Percentiles rank a stretch among this genome's conserved stretches.
phyloP scores from a whole-genome alignment of 129 eudicot genomes.

The Escallonia rubra region DNA sequence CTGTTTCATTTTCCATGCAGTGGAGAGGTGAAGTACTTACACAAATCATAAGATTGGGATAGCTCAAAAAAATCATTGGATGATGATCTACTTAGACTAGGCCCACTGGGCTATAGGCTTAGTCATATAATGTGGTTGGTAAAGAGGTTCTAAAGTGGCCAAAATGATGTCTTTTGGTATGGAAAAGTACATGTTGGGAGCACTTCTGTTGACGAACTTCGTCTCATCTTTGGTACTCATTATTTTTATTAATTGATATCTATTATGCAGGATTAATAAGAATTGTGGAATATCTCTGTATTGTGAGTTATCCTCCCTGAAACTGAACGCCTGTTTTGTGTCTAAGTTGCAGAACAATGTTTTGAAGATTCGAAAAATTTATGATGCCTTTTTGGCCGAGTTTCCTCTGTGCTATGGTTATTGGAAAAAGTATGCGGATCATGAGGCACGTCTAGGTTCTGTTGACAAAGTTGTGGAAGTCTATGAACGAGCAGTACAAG shows the following conservation, averaged over 20 bases:
- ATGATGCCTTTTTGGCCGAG: conserved; percentile 87
- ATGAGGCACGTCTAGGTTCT: conserved; percentile 81
- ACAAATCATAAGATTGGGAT: too few relatives aligned
- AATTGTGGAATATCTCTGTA: too few relatives aligned
- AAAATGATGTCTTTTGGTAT: background rate
- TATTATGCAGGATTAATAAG: too few relatives aligned
- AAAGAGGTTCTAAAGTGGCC: background rate
- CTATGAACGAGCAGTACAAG: conserved; percentile 91
- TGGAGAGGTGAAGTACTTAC: too few relatives aligned
- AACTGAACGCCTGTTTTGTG: background rate
- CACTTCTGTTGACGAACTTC: too few relatives aligned
- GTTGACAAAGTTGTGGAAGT: conserved; percentile 94
- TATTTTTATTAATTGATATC: too few relatives aligned
- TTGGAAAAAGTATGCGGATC: conserved; percentile 99
- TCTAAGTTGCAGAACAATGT: conserved; percentile 48
- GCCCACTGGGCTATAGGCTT: too few relatives aligned
- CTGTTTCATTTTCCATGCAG: too few relatives aligned
- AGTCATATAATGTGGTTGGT: too few relatives aligned
- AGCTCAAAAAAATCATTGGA: too few relatives aligned
- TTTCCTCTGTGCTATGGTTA: conserved; percentile 97
- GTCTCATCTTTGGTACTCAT: too few relatives aligned
- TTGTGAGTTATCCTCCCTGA: background rate
- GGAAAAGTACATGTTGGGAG: background rate
- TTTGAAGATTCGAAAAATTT: conserved; percentile 69
- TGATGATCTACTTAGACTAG: too few relatives aligned